A percentile compares a stretch with the other conserved stretches of the same genome.
Evolutionary conservation across 768 basidiomycete genomes (phyloP).

Genomic region (Termitomyces sp.): DNA sequence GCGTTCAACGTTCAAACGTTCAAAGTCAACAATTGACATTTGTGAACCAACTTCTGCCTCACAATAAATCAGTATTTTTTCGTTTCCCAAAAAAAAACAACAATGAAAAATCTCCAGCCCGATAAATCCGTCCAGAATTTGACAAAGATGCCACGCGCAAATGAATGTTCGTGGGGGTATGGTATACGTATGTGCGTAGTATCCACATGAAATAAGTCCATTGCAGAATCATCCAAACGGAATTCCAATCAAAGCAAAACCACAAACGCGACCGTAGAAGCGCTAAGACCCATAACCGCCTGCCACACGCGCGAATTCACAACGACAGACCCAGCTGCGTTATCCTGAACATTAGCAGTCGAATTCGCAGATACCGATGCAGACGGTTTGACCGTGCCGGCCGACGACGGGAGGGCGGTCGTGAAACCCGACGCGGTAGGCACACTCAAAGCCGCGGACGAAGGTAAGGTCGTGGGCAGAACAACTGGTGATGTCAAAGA

Average conservation of each 20-base stretch:
- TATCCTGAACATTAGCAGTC: slow-evolving; percentile 13
- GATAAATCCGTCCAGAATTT: neutral
- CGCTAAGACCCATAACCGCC: slow-evolving; percentile 12
- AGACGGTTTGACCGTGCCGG: neutral
- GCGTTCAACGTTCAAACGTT: too few relatives aligned
- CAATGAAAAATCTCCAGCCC: neutral
- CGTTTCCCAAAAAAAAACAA: neutral
- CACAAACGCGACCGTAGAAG: slow-evolving; percentile 11
- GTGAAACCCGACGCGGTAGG: neutral
- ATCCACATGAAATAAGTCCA: neutral
- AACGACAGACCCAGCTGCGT: slow-evolving; percentile 11
- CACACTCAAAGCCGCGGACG: neutral
- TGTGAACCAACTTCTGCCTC: neutral
- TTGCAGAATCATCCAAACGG: neutral
- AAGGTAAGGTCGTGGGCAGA: neutral
- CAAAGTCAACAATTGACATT: neutral
- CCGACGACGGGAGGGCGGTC: neutral
- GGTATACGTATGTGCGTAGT: neutral
- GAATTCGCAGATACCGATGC: slow-evolving; percentile 4
- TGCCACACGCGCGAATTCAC: slow-evolving; percentile 17
- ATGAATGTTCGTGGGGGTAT: neutral
- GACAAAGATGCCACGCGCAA: neutral
- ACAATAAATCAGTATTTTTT: neutral
- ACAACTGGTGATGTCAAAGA: neutral
- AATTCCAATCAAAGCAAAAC: slow-evolving; percentile 10